Base-by-base conservation (phyloP, 768 basidiomycete genomes). In the Daedaleopsis nitida region DNA sequence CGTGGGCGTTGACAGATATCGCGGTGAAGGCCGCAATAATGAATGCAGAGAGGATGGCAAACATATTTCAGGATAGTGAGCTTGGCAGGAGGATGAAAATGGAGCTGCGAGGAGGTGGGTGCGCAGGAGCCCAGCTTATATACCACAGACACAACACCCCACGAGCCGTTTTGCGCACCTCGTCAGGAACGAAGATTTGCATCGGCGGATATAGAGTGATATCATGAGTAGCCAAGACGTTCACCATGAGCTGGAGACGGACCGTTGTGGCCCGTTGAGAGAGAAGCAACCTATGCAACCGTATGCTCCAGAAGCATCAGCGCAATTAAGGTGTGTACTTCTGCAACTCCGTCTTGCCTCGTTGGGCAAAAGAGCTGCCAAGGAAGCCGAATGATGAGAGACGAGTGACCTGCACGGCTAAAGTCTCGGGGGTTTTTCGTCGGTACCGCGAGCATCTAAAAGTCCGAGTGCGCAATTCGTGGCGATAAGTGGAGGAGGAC, bases 1-100 rank as follows among this genome's bases (percentile, higher is more conserved):
- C 78, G 60, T 80, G 79, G 10, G 69, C 76, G 16, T 60, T 43
- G 39, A 73, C 75, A 47, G 50, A 34, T 8, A 51, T 34, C 1
- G 51, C 55, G 17, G 47, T 19, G 5, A 62, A 37, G 1, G 50
- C 55, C 21, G 55, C 23, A 13, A 62, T 5, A 11, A 52, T 23
- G 23, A 57, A 34, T 16, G 51, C 58, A 27, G 49, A 58, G 19
- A 51, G 17, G 10, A 52, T 37, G 4, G 39, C 14, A 21, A 56
- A 47, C 37, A 53, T 17, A 23, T 9, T 17, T 55, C 54, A 11
- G 2, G 17, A 12, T 24, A 14, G 21, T 4, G 11, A n/a, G n/a
- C 42, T n/a, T 43, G 42, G 9, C 10, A 4, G n/a, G 9, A 9
- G 3, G n/a, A 2, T 12, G 2, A n/a, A 21, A 10, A 45, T 5